These are phyloP conservation scores for Globisporangium perplexum DNA, from an alignment of 352 stramenopile species.

Conservation along the genomic window DNA sequence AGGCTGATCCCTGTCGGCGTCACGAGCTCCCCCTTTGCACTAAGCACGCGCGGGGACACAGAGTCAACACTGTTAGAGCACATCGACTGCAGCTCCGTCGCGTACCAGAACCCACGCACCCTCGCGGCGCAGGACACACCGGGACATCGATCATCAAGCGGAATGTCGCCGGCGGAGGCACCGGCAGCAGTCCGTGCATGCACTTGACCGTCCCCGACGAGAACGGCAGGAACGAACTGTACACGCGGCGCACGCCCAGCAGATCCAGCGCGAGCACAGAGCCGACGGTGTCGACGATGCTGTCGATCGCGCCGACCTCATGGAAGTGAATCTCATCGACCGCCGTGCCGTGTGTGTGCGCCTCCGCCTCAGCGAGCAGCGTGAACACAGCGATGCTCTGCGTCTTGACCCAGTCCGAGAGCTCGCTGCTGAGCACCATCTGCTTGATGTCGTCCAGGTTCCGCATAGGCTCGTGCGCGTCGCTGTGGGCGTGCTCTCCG, in stretches of 20 bases:
- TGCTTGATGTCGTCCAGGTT: conserved; percentile 88
- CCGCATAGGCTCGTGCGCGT: conserved; percentile 71
- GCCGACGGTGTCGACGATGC: conserved; percentile 96
- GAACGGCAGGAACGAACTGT: conserved; percentile 78
- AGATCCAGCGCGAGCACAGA: conserved; percentile 92
- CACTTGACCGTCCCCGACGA: conserved; percentile 93
- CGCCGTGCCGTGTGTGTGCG: conserved; percentile 90
- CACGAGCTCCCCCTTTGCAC: conserved; percentile 90
- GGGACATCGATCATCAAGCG: conserved; percentile 92
- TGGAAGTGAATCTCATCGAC: conserved; percentile 96
- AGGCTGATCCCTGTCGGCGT: conserved; percentile 95
- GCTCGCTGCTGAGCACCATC: conserved; percentile 75
- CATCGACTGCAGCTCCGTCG: too few species aligned
- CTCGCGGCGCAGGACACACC: conserved; percentile 87
- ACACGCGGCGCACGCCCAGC: conserved; percentile 87
- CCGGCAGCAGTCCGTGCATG: conserved; percentile 93
- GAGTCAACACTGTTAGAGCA: not conserved
- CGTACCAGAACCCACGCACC: conserved; percentile 21
- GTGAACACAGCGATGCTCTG: conserved; percentile 91
- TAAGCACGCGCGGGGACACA: conserved; percentile 13
- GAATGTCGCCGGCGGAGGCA: conserved; percentile 94
- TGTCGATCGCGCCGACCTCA: conserved; percentile 97
- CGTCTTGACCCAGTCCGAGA: conserved; percentile 87
- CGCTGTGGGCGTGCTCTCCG: conserved; percentile 24
- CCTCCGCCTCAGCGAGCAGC: conserved; percentile 90